Evolutionary conservation across 495 filamentous ascomycete species (phyloP).

Genomic region (Tricharina praecox): DNA sequence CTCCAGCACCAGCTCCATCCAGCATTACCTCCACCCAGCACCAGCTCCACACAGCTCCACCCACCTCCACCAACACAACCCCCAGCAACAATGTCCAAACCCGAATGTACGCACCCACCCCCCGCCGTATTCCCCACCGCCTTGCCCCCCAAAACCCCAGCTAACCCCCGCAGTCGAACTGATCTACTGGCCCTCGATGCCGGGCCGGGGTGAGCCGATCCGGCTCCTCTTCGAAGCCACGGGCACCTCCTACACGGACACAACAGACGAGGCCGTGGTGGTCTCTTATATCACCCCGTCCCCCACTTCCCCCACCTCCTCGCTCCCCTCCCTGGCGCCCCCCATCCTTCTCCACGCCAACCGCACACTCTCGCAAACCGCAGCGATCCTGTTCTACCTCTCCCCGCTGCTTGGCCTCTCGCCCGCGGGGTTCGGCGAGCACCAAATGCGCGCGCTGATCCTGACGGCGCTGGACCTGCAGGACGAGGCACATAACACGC

Average conservation of each 20-base stretch:
- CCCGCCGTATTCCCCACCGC: no score
- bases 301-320: no score
- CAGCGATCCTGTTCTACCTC: constrained; percentile 1
- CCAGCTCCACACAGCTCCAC: no score
- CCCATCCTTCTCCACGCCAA: neutral
- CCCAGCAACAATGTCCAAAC: no score
- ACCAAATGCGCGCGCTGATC: constrained; percentile 39
- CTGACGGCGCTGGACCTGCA: constrained; percentile 50
- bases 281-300: no score
- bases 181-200: constrained; percentile 46
- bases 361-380: neutral
- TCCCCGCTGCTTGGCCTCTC: neutral
- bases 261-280: constrained; percentile 16
- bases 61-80: no score
- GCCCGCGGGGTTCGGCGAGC: constrained; percentile 31
- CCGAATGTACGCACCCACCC: no score
- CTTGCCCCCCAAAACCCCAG: no score
- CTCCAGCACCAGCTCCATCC: no score
- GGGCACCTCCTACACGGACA: constrained; percentile 43
- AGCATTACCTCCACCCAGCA: no score
- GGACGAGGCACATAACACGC: constrained; percentile 50
- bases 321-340: no score
- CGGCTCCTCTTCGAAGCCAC: constrained; percentile 48
- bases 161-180: constrained; percentile 32
- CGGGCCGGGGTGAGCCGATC: constrained; percentile 49